A percentile compares a stretch with the other conserved stretches of the same genome.
phyloP scores from a whole-genome alignment of 352 stramenopile species.

The Globisporangium nodosum region DNA sequence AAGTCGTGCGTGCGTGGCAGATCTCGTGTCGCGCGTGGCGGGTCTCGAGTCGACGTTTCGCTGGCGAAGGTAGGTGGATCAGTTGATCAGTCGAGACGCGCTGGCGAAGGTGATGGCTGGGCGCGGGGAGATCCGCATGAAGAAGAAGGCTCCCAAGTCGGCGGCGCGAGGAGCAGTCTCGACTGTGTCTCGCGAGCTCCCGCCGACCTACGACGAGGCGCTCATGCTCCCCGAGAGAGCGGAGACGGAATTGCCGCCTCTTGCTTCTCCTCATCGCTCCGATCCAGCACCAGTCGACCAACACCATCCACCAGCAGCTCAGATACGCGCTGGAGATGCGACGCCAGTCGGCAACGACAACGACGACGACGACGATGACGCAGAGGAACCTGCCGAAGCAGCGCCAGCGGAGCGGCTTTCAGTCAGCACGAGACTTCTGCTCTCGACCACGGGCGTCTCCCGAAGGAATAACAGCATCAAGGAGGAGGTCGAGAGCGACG shows the following conservation, averaged over 20 bases:
- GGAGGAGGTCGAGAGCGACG: constrained; percentile 5
- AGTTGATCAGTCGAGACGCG: background rate
- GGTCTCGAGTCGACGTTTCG: background rate
- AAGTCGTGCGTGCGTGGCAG: too few species aligned
- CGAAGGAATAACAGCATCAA: constrained; percentile 5
- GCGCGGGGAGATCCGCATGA: constrained; percentile 26
- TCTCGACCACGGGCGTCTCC: background rate
- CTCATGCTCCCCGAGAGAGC: constrained; percentile 21
- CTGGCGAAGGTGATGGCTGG: constrained; percentile 14
- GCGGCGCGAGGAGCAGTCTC: background rate
- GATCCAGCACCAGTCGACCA: background rate
- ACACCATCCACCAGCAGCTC: background rate
- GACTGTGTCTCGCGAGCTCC: background rate
- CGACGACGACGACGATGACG: too few species aligned
- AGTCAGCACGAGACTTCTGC: background rate
- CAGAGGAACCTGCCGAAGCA: too few species aligned
- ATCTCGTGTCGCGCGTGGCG: too few species aligned
- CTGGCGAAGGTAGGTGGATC: background rate
- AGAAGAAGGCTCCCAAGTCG: constrained; percentile 8
- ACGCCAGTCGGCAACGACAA: too few species aligned
- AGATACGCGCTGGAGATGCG: too few species aligned
- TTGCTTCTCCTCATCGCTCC: background rate
- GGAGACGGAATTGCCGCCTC: background rate
- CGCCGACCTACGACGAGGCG: constrained; percentile 39
- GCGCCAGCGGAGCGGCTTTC: too few species aligned